Conservation (phyloP, 2,329 filamentous ascomycete genomes). For the Fusarium globosum region DNA sequence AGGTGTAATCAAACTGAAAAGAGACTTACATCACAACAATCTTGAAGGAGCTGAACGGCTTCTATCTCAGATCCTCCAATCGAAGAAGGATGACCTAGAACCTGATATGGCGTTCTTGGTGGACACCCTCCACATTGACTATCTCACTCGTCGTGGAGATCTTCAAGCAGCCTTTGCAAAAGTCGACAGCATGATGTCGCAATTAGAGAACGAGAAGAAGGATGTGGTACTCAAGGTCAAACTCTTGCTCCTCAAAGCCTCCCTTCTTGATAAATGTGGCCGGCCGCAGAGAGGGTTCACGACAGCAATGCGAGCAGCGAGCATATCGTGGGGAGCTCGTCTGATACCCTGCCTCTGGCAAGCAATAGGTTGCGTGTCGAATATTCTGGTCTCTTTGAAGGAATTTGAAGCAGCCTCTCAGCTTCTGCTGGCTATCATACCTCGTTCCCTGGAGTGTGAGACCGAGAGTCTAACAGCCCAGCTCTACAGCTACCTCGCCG, state of each 20-base stretch:
- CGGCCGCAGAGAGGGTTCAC: slow-evolving; percentile 81
- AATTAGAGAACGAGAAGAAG: slow-evolving; percentile 57
- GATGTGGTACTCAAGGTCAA: slow-evolving; percentile 75
- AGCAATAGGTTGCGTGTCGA: slow-evolving; percentile 73
- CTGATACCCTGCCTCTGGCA: slow-evolving; percentile 79
- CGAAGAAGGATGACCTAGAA: slow-evolving; percentile 61
- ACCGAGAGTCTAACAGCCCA: slow-evolving; percentile 70
- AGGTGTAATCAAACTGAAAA: slow-evolving; percentile 72
- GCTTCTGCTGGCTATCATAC: slow-evolving; percentile 76
- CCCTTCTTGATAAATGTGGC: slow-evolving; percentile 74
- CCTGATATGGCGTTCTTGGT: slow-evolving; percentile 63
- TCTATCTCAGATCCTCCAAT: slow-evolving; percentile 64
- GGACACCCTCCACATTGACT: slow-evolving; percentile 64
- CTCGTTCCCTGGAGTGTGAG: slow-evolving; percentile 79
- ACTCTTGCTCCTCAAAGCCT: slow-evolving; percentile 78
- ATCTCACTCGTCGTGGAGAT: slow-evolving; percentile 60
- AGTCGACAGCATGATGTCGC: slow-evolving; percentile 57
- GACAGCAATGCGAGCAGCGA: slow-evolving; percentile 78
- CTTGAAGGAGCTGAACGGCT: slow-evolving; percentile 63
- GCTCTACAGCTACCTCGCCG: slow-evolving; percentile 77
- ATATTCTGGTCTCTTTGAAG: slow-evolving; percentile 74
- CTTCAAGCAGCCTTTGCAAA: slow-evolving; percentile 60
- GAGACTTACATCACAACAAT: slow-evolving; percentile 68
- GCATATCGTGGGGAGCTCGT: slow-evolving; percentile 75
- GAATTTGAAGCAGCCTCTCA: slow-evolving; percentile 76